A percentile compares a stretch with the other conserved stretches of the same genome.
phyloP scores from a whole-genome alignment of 768 basidiomycete species.

The Xerocomus brunneocitrinus region DNA sequence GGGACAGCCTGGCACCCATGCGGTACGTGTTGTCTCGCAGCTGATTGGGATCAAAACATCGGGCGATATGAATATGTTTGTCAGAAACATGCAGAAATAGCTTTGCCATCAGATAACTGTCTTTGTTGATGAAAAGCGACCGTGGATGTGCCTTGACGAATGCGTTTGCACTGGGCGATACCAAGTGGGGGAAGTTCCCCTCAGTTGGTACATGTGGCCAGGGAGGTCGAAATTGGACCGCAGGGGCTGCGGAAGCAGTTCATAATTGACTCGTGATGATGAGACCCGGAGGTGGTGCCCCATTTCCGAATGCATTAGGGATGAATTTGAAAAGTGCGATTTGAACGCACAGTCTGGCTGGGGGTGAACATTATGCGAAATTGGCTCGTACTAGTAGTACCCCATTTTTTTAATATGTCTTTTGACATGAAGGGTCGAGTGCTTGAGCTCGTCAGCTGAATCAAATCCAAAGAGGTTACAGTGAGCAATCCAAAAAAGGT shows the following conservation, averaged over 20 bases:
- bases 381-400: slow-evolving; percentile 2
- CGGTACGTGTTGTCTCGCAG: slow-evolving; percentile 3
- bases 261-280: neutral
- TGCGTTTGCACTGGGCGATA: slow-evolving; percentile 1
- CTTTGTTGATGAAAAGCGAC: slow-evolving; percentile 19
- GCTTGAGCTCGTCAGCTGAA: no score
- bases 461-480: no score
- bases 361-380: neutral
- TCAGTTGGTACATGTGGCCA: neutral
- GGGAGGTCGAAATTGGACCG: neutral
- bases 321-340: slow-evolving; percentile 8
- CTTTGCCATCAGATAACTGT: slow-evolving; percentile 21
- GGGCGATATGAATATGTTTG: slow-evolving; percentile 26
- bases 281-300: no score
- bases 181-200: slow-evolving; percentile 21
- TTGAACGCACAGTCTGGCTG: neutral
- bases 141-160: slow-evolving; percentile 4
- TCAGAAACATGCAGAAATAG: slow-evolving; percentile 14
- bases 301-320: slow-evolving; percentile 18
- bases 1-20: slow-evolving; percentile 13
- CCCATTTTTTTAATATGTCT: neutral
- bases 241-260: slow-evolving; percentile 5
- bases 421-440: neutral
- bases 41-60: slow-evolving; percentile 9
- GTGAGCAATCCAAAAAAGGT: slow-evolving; percentile 4